Evolutionary conservation across 495 filamentous ascomycete genomes (phyloP).

Genomic region (Hypoxylon cercidicola): DNA sequence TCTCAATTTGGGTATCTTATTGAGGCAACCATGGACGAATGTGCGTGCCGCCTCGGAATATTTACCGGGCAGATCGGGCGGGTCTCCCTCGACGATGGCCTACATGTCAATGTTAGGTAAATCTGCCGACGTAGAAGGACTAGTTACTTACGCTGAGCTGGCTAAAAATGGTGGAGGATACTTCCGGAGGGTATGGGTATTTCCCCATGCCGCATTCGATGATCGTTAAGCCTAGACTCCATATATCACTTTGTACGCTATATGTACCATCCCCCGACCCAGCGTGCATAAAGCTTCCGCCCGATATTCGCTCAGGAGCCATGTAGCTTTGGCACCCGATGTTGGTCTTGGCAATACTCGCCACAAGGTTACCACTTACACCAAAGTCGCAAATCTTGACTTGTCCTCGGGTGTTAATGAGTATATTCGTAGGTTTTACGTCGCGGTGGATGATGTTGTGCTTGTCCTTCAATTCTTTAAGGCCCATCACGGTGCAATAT

Average conservation of each 20-base stretch:
- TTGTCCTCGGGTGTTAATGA: conserved; percentile 88
- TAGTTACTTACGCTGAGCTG: conserved; percentile 85
- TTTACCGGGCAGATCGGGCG: conserved; percentile 83
- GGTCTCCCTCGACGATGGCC: conserved; percentile 97
- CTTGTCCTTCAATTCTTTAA: conserved; percentile 94
- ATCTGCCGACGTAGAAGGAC: conserved; percentile 3
- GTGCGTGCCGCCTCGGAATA: conserved; percentile 84
- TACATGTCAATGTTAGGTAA: conserved; percentile 52
- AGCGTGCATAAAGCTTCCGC: conserved; percentile 79
- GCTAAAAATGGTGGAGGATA: conserved; percentile 98
- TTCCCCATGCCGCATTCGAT: conserved; percentile 96
- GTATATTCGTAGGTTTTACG: conserved; percentile 98
- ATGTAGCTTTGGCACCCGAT: conserved; percentile 99
- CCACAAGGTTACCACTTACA: conserved; percentile 95
- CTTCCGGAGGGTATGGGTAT: conserved; percentile 98
- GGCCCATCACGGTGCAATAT: conserved; percentile 87
- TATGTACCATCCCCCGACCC: conserved; percentile 85
- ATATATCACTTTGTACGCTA: conserved; percentile 97
- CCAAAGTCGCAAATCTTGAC: conserved; percentile 99
- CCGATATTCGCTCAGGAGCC: conserved; percentile 95
- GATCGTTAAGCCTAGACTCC: conserved; percentile 92
- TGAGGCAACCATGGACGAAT: conserved; percentile 89
- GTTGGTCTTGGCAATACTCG: conserved; percentile 98
- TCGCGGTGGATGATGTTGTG: conserved; percentile 99
- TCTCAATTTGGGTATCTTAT: conserved; percentile 90